phyloP scores from a whole-genome alignment of 2,329 filamentous ascomycete genomes.

The Ceratocystis harringtonii region DNA sequence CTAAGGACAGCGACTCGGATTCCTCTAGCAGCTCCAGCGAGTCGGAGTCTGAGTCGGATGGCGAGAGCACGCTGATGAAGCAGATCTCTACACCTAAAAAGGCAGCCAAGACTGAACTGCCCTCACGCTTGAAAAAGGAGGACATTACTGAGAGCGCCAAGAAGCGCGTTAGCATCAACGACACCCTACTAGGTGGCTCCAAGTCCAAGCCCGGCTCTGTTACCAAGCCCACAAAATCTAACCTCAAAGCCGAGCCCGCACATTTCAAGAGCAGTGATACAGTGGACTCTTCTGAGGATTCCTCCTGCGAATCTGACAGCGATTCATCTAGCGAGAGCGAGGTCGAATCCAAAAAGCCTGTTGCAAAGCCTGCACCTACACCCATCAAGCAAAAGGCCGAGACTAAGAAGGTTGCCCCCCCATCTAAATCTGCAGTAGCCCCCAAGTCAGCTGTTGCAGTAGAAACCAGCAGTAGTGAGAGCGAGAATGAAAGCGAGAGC shows the following conservation, averaged over 20 bases:
- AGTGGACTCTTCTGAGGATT: slow-evolving; percentile 8
- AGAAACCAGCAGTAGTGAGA: slow-evolving; percentile 8
- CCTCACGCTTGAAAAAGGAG: slow-evolving; percentile 11
- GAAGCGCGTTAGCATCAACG: slow-evolving; percentile 8
- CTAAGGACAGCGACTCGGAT: slow-evolving; percentile 18
- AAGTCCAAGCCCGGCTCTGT: slow-evolving; percentile 5
- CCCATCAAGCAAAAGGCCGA: slow-evolving; percentile 14
- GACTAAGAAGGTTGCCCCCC: slow-evolving; percentile 14
- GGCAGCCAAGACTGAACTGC: slow-evolving; percentile 17
- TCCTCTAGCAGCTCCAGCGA: slow-evolving; percentile 23
- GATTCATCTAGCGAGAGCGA: slow-evolving; percentile 19
- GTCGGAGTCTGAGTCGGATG: slow-evolving; percentile 21
- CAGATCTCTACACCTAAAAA: slow-evolving; percentile 18
- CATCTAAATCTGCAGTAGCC: slow-evolving; percentile 19
- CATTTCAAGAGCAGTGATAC: slow-evolving; percentile 7
- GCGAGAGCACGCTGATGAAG: slow-evolving; percentile 17
- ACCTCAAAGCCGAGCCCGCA: slow-evolving; percentile 5
- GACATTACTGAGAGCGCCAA: slow-evolving; percentile 7
- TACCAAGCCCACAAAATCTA: slow-evolving; percentile 7
- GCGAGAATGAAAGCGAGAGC: slow-evolving; percentile 9
- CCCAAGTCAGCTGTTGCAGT: slow-evolving; percentile 11
- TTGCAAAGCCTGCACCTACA: slow-evolving; percentile 18
- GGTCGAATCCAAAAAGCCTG: slow-evolving; percentile 21
- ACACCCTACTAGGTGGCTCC: slow-evolving; percentile 5
- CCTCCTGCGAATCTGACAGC: slow-evolving; percentile 21